phyloP scores from a whole-genome alignment of 768 basidiomycete species.

The Calocera viscosa region DNA sequence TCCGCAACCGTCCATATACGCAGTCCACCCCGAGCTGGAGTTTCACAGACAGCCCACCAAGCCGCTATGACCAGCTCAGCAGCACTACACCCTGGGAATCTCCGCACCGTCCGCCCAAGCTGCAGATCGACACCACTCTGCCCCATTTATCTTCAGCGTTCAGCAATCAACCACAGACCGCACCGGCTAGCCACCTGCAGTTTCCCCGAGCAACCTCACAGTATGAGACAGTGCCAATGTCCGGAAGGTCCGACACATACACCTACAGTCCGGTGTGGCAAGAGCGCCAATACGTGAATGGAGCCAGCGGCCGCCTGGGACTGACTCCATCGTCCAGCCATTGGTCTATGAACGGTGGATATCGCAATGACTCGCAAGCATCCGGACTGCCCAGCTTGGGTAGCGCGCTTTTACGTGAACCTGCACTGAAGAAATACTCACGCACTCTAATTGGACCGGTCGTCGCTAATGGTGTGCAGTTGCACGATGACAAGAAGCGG shows the following conservation, averaged over 20 bases:
- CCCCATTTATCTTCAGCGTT: background rate
- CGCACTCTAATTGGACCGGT: constrained; percentile 84
- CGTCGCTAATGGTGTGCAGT: constrained; percentile 70
- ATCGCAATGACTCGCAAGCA: background rate
- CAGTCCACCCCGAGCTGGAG: background rate
- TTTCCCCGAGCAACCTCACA: background rate
- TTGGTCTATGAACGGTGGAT: background rate
- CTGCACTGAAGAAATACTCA: constrained; percentile 38
- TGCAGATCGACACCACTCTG: background rate
- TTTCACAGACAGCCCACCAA: background rate
- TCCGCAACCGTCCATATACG: background rate
- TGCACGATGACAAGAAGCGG: constrained; percentile 73
- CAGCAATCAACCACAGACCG: background rate
- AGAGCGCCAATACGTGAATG: background rate
- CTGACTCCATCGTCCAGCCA: background rate
- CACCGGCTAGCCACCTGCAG: background rate
- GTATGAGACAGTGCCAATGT: constrained; percentile 1
- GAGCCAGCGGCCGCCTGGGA: background rate
- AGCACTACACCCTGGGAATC: background rate
- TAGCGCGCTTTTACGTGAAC: background rate
- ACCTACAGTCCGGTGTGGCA: background rate
- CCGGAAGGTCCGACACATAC: background rate
- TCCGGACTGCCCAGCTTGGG: background rate
- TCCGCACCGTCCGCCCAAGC: background rate
- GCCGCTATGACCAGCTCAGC: background rate